Base-by-base conservation (phyloP, 345 rosid species). In the Gossypium australe region DNA sequence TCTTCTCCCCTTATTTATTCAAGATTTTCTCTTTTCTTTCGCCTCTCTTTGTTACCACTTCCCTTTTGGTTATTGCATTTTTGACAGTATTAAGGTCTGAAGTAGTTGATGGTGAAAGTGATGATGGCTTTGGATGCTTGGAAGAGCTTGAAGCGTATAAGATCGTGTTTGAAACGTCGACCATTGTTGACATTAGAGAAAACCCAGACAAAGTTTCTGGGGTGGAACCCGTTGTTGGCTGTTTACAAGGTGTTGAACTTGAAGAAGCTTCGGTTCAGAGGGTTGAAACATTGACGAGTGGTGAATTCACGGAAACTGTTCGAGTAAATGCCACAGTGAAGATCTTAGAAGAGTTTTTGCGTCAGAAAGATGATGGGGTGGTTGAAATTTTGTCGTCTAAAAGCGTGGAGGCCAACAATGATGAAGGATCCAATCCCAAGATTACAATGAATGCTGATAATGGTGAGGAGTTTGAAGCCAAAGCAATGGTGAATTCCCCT, bases 1-100 rank as follows among this genome's bases (percentile, higher is more conserved):
- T 88, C 86, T 84, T 92, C 85, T 87, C 85, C 1, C 95, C 94
- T 20, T 89, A 87, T 85, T 77, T 92, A 60, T 48, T 91, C 86
- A 94, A 87, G 85, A 80, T 92, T 64, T 84, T 89, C 29, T 87
- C 97, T 73, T 92, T 88, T 66, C 92, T 94, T 18, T 91, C 95
- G 45, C 98, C 98, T 65, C 94, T 94, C 63, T 85, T 94, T 74
- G 38, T 88, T 70, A 91, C 97, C 59, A 89, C 98, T 24, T 78
- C 89, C 55, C 92, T 94, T 65, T 66, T 91, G 51, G 87, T 94
- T 78, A 87, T 91, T 1, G 80, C 90, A 13, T 83, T 90, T 51
- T 68, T 89, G 70, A 89, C 94, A 56, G 20, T 24, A 24, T 22
- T 56, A 22, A 56, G 60, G 60, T 56, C 60, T 20, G 20, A 56